These are phyloP conservation scores for Smittium culicis DNA, from an alignment of 371 early-diverging fungal species.

Conservation along the genomic window DNA sequence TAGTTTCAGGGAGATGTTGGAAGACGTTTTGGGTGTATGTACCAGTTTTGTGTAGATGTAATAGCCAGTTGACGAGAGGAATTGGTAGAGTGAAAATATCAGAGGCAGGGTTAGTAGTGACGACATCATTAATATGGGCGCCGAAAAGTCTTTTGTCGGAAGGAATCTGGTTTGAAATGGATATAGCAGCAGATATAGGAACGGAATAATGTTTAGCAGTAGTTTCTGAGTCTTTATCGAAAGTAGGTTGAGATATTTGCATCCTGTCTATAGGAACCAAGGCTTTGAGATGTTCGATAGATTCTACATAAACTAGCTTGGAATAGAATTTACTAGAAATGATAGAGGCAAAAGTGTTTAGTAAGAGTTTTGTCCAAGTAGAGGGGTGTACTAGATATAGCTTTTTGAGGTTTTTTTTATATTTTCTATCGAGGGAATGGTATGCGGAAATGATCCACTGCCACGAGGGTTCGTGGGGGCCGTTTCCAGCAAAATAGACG, in stretches of 20 bases:
- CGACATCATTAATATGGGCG: conserved; percentile 40
- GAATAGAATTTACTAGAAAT: conserved; percentile 84
- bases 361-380: conserved; percentile 49
- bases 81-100: conserved; percentile 41
- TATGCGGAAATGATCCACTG: conserved; percentile 77
- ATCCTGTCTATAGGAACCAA: conserved; percentile 53
- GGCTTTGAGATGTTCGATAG: conserved; percentile 47
- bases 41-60: conserved; percentile 40
- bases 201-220: conserved; percentile 19
- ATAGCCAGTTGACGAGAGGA: conserved; percentile 46
- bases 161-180: conserved; percentile 12
- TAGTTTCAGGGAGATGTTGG: conserved; percentile 60
- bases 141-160: conserved; percentile 36
- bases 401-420: conserved; percentile 85
- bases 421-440: conserved; percentile 54
- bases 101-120: conserved; percentile 34
- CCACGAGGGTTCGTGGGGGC: conserved; percentile 63
- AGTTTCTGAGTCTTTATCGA: conserved; percentile 40
- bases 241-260: conserved; percentile 58
- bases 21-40: conserved; percentile 75
- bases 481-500: conserved; percentile 69
- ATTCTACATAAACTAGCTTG: conserved; percentile 69
- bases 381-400: conserved; percentile 80
- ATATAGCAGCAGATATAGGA: conserved; percentile 10
- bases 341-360: conserved; percentile 50